phyloP scores from a whole-genome alignment of 2,329 filamentous ascomycete species.

The Calonectria hongkongensis region DNA sequence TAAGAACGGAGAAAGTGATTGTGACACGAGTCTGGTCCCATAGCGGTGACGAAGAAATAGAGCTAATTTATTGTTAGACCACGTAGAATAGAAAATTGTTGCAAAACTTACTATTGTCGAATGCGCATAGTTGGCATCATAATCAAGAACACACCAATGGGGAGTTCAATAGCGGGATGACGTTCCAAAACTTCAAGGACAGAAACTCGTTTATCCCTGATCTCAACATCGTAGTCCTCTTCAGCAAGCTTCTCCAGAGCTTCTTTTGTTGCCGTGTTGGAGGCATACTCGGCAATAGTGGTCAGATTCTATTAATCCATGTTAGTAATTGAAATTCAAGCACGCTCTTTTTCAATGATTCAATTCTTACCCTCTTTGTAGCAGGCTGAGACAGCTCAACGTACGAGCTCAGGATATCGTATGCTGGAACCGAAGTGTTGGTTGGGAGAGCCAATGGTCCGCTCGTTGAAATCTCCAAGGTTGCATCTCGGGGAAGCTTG shows the following conservation, averaged over 20 bases:
- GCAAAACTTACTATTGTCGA: constrained; percentile 75
- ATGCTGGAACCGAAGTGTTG: constrained; percentile 73
- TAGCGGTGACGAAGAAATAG: constrained; percentile 83
- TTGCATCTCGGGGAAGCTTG: constrained; percentile 79
- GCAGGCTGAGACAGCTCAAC: constrained; percentile 83
- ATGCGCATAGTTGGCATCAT: constrained; percentile 86
- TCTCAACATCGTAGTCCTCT: constrained; percentile 66
- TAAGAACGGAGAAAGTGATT: constrained; percentile 80
- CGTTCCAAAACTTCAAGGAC: constrained; percentile 81
- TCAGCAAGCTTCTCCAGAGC: constrained; percentile 68
- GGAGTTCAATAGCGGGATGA: constrained; percentile 74
- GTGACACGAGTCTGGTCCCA: constrained; percentile 73
- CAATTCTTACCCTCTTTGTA: constrained; percentile 74
- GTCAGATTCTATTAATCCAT: constrained; percentile 52
- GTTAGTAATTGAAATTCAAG: constrained; percentile 35
- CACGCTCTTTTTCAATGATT: not conserved
- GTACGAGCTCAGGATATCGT: constrained; percentile 79
- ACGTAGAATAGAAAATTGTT: constrained; percentile 53
- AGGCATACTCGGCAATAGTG: constrained; percentile 67
- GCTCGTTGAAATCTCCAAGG: constrained; percentile 74
- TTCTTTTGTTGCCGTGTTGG: constrained; percentile 64
- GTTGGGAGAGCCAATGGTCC: constrained; percentile 72
- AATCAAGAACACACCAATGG: constrained; percentile 79
- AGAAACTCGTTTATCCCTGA: constrained; percentile 75
- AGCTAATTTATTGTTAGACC: constrained; percentile 59